Conservation (phyloP, 1,139 yeast species). For the Zygosaccharomyces pseudobailii region DNA sequence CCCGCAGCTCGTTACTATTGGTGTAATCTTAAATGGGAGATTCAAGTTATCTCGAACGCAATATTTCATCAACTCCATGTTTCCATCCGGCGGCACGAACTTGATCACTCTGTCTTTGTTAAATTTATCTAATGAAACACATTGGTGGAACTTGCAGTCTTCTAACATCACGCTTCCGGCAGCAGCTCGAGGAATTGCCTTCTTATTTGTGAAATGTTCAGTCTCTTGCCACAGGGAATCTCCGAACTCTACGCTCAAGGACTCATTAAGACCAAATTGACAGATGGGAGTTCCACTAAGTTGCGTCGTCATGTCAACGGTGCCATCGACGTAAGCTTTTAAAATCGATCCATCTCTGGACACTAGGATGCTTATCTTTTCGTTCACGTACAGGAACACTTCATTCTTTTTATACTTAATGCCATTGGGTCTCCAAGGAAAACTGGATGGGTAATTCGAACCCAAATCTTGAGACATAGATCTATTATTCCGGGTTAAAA, state of each 20-base stretch:
- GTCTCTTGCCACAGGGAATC: conserved; percentile 43
- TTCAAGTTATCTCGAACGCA: conserved; percentile 53
- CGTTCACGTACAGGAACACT: conserved; percentile 71
- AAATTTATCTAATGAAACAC: conserved; percentile 68
- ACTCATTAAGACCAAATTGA: conserved; percentile 56
- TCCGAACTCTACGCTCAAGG: conserved; percentile 23
- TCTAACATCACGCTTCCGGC: conserved; percentile 55
- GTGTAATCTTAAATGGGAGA: conserved; percentile 69
- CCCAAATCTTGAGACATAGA: conserved; percentile 15
- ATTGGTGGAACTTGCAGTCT: conserved; percentile 85
- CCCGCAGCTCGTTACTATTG: conserved; percentile 47
- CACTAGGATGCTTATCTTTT: conserved; percentile 66
- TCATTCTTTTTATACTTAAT: conserved; percentile 81
- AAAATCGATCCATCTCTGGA: conserved; percentile 56
- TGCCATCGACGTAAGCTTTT: conserved; percentile 73
- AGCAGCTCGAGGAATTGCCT: conserved; percentile 39
- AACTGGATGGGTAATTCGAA: conserved; percentile 30
- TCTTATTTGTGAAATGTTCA: conserved; percentile 37
- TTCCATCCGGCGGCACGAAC: conserved; percentile 90
- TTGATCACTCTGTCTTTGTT: conserved; percentile 63
- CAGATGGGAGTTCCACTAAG: conserved; percentile 73
- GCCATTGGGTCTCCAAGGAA: conserved; percentile 69
- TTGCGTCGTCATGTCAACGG: conserved; percentile 65
- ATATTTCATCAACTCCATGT: conserved; percentile 82
- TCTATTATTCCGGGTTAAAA: conserved; percentile 15